phyloP scores from a whole-genome alignment of 805 yeast species.

The Zygosaccharomyces rouxii region DNA sequence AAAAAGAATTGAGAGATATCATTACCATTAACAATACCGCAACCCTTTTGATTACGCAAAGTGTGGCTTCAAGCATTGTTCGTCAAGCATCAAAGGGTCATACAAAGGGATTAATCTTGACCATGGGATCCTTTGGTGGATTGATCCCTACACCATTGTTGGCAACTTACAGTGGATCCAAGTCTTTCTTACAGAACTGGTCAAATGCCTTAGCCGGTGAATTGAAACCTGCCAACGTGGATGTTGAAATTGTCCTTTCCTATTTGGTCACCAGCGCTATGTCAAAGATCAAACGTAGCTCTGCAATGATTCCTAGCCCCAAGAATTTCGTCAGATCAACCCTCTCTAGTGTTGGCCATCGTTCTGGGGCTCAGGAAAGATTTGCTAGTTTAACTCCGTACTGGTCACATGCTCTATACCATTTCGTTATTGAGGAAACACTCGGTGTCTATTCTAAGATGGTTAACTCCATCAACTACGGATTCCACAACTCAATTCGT shows the following conservation, averaged over 20 bases:
- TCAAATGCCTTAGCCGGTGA: slow-evolving; percentile 85
- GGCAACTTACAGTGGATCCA: slow-evolving; percentile 94
- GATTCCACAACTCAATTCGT: slow-evolving; percentile 78
- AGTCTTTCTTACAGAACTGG: slow-evolving; percentile 93
- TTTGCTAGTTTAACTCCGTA: slow-evolving; percentile 83
- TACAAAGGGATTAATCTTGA: slow-evolving; percentile 71
- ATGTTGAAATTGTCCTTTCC: slow-evolving; percentile 80
- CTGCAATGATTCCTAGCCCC: slow-evolving; percentile 76
- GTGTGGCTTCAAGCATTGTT: slow-evolving; percentile 67
- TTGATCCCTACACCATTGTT: slow-evolving; percentile 85
- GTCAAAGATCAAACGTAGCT: slow-evolving; percentile 85
- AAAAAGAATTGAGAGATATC: slow-evolving; percentile 70
- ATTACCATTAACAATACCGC: slow-evolving; percentile 81
- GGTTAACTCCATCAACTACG: slow-evolving; percentile 63
- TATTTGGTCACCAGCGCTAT: slow-evolving; percentile 91
- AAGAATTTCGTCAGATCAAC: slow-evolving; percentile 70
- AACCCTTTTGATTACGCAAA: slow-evolving; percentile 77
- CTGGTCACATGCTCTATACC: slow-evolving; percentile 92
- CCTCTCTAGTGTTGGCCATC: slow-evolving; percentile 66
- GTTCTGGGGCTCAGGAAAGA: slow-evolving; percentile 91
- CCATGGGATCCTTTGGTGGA: slow-evolving; percentile 98
- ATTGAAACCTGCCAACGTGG: slow-evolving; percentile 61
- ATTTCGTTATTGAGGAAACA: slow-evolving; percentile 69
- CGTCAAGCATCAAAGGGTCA: slow-evolving; percentile 43
- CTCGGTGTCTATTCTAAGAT: slow-evolving; percentile 76